Base-by-base conservation (phyloP, 2,329 filamentous ascomycete genomes). In the Colletotrichum salicis region DNA sequence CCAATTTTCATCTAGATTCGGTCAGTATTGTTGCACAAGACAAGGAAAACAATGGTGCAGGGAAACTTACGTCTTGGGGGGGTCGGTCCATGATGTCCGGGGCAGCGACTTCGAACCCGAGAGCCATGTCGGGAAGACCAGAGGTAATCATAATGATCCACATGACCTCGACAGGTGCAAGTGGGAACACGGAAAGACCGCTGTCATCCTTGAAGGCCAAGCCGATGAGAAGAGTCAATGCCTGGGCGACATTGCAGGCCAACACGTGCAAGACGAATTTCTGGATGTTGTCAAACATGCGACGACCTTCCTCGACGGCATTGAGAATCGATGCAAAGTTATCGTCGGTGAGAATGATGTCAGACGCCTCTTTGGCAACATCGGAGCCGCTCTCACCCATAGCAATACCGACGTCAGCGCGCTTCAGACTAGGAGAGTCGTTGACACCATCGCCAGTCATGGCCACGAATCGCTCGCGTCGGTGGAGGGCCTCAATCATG, bases 81-180 rank as follows among this genome's bases (percentile, higher is more conserved):
- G 91, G 91, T 0, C 92, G 86, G 56, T 85, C 79, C 84, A 94
- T 90, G 70, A 94, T 90, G 78, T 94, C 91, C 0, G 91, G 88
- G 0, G 90, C 89, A 0, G 92, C 91, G 66, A 87, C 83, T 80
- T 94, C 92, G 81, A 93, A 91, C 2, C 92, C 92, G 3, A 94
- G 85, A 71, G 92, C 92, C 90, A 94, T 93, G 73, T 93, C 92
- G 4, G 92, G 92, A 77, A 94, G 86, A 60, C 89, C 90, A 37
- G 91, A 93, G 0, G 92, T 94, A 67, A 94, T 87, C 92, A 94
- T 94, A 76, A 94, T 94, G 73, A 94, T 91, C 92, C 92, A 94
- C 54, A 94, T 85, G 73, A 94, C 93, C 75, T 94, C 89, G n/a
- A 94, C 90, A 0, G 92, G 92, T 0, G 91, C 86, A 15, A 94